phyloP scores from a whole-genome alignment of 805 yeast species.

The Nakazawaea holstii region DNA sequence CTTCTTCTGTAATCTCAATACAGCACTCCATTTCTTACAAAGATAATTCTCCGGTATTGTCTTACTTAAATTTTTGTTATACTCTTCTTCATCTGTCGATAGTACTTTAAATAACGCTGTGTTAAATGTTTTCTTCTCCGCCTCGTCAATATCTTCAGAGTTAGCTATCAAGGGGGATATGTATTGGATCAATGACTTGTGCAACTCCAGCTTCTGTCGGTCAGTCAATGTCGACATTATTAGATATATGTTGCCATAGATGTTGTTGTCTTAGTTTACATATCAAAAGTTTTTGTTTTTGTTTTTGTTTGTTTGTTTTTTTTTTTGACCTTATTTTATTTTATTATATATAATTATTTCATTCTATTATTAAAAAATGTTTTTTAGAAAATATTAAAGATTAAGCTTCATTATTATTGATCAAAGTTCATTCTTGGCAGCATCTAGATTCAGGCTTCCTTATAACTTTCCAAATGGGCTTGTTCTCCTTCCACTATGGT shows the following conservation, averaged over 20 bases:
- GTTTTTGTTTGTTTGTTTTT: background rate
- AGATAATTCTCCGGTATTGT: conserved; percentile 29
- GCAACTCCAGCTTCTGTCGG: conserved; percentile 28
- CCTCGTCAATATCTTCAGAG: background rate
- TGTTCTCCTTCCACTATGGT: conserved; percentile 41
- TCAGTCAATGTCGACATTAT: conserved; percentile 21
- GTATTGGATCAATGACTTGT: conserved; percentile 30
- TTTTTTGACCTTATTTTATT: no score
- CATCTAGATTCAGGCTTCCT: background rate
- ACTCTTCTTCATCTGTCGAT: conserved; percentile 6
- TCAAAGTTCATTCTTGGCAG: no score
- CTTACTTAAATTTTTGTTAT: background rate
- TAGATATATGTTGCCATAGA: no score
- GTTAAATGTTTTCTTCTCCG: conserved; percentile 2
- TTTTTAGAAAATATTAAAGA: no score
- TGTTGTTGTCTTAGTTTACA: background rate
- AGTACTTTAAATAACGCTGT: conserved; percentile 7
- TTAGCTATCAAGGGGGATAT: conserved; percentile 15
- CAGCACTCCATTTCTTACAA: conserved; percentile 85
- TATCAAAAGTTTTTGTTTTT: background rate
- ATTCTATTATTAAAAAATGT: no score
- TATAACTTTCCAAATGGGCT: conserved; percentile 29
- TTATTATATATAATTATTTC: no score
- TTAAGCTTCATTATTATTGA: no score
- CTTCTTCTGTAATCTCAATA: conserved; percentile 69